Percentiles rank a stretch among this genome's conserved stretches.
These are phyloP conservation scores for Penicillium sp. DNA, from an alignment of 2,329 filamentous ascomycete species.

Conservation along the genomic window DNA sequence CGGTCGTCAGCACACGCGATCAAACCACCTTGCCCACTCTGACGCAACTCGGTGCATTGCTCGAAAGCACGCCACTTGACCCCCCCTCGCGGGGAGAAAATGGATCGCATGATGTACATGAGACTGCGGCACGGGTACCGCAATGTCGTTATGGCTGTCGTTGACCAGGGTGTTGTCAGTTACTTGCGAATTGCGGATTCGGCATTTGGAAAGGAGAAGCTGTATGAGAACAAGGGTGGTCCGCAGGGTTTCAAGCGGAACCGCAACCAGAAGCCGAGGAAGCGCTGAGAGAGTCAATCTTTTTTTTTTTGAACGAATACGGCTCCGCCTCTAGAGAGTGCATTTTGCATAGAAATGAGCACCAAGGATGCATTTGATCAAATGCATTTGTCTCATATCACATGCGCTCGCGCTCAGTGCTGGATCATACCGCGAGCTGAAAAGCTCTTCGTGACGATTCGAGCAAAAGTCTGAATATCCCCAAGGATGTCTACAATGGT, in stretches of 20 bases:
- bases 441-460: not conserved
- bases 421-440: not conserved
- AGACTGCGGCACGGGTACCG: slow-evolving; percentile 80
- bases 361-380: not conserved
- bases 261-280: slow-evolving; percentile 28
- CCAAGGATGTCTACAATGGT: not conserved
- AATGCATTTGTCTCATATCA: not conserved
- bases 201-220: slow-evolving; percentile 71
- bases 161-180: slow-evolving; percentile 86
- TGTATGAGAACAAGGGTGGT: slow-evolving; percentile 56
- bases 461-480: not conserved
- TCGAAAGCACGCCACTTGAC: slow-evolving; percentile 71
- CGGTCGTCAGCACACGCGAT: slow-evolving; percentile 73
- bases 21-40: slow-evolving; percentile 68
- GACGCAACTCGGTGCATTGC: slow-evolving; percentile 66
- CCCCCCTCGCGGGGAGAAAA: slow-evolving; percentile 56
- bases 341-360: not conserved
- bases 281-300: slow-evolving; percentile 25
- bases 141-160: slow-evolving; percentile 81
- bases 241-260: slow-evolving; percentile 32
- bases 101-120: slow-evolving; percentile 62
- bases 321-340: not conserved
- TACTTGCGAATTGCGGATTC: slow-evolving; percentile 79
- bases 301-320: not conserved
- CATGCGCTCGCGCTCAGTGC: not conserved